Base-by-base conservation (phyloP, 257 asterid genomes). In the Nicotiana paniculata region DNA sequence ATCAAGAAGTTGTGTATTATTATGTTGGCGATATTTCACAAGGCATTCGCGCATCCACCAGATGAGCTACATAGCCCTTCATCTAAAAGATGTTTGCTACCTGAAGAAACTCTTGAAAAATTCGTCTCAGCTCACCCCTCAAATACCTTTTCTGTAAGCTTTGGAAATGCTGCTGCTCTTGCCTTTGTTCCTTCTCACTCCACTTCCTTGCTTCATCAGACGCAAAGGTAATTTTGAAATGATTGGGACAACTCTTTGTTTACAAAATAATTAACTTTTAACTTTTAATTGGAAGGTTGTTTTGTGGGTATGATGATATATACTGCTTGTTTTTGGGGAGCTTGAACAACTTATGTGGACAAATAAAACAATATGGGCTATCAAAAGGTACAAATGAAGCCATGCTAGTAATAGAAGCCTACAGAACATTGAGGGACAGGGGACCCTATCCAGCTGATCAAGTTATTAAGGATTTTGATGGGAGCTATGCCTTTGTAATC, bases 371-470 rank as follows among this genome's bases (percentile, higher is more conserved):
- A 65, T 95, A 93, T 69, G 97, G 98, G 16, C 76, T 93, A 28
- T 81, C 97, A 8, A 91, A 90, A 82, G 86, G 81, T 53, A 79
- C 93, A 13, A 88, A 95, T n/a, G 98, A 95, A 84, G 98, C 97
- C 28, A 90, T 92, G 96, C 85, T 93, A 5, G 94, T 91, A 54
- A 92, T 93, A 33, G 96, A 95, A 77, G 98, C 97, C 0, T 95
- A 95, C 21, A 67, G 94, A 74, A 93, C 98, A 0, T 91, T 95
- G 10, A 81, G 98, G 12, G 98, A 95, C 87, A 86, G 98, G 1
- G 96, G 95, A 4, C 98, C 98, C 0, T 93, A 93, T 65, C 98
- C 98, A n/a, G 96, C 97, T 2, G 96, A 93, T 57, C 98, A 92
- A 63, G 96, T 95, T 33, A 85, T 95, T 13, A 92, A 89, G 93